Conservation (phyloP, 164 flowering plant genomes). For the Chloranthus sessilifolius region DNA sequence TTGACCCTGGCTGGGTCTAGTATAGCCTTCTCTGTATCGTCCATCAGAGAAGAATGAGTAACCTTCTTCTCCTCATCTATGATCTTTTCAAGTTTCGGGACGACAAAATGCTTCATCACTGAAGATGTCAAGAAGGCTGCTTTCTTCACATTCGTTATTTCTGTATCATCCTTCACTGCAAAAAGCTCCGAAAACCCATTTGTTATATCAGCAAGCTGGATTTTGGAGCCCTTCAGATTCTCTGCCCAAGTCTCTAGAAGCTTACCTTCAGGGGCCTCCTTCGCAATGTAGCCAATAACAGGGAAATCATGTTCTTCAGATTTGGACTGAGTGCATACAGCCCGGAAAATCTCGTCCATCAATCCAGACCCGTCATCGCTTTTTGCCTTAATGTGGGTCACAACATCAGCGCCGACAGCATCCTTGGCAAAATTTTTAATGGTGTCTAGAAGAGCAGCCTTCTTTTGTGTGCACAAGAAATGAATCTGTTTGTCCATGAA, state of each 20-base stretch:
- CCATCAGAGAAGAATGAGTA: slow-evolving; percentile 66
- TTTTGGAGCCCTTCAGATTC: slow-evolving; percentile 35
- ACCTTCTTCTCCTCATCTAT: slow-evolving; percentile 80
- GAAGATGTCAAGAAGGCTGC: slow-evolving; percentile 57
- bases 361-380: slow-evolving; percentile 50
- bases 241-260: slow-evolving; percentile 66
- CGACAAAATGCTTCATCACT: slow-evolving; percentile 67
- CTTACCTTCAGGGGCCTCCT: slow-evolving; percentile 74
- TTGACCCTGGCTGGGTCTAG: slow-evolving; percentile 51
- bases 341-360: slow-evolving; percentile 42
- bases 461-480: slow-evolving; percentile 67
- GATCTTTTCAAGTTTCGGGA: slow-evolving; percentile 69
- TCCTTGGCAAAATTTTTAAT: slow-evolving; percentile 46
- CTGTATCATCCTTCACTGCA: slow-evolving; percentile 59
- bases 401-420: slow-evolving; percentile 40
- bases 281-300: slow-evolving; percentile 55
- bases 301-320: slow-evolving; percentile 20
- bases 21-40: slow-evolving; percentile 66
- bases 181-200: slow-evolving; percentile 65
- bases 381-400: slow-evolving; percentile 67
- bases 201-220: slow-evolving; percentile 49
- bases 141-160: slow-evolving; percentile 55
- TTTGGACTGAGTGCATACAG: slow-evolving; percentile 27
- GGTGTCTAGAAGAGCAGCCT: slow-evolving; percentile 56
- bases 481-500: slow-evolving; percentile 60